Evolutionary conservation across 192 early-diverging fungal genomes (phyloP).

Genomic region (Backusella australiensis): DNA sequence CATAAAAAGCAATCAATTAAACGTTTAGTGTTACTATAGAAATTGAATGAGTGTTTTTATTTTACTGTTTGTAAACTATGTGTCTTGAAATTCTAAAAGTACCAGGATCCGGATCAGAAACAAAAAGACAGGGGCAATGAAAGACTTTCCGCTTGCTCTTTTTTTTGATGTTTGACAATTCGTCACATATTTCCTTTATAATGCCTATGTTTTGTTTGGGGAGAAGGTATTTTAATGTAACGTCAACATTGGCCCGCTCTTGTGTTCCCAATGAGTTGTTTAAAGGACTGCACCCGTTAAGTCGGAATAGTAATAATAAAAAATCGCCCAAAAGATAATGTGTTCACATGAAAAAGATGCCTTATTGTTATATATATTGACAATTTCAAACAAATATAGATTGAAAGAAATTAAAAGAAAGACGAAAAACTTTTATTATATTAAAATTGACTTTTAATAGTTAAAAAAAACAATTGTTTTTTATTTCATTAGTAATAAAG

Average conservation of each 20-base stretch:
- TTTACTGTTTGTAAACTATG: neutral
- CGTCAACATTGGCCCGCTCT: neutral
- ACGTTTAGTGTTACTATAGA: neutral
- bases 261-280: neutral
- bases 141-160: neutral
- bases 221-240: neutral
- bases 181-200: neutral
- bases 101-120: neutral
- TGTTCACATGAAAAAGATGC: neutral
- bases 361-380: neutral
- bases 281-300: neutral
- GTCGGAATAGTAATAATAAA: neutral
- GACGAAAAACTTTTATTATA: neutral
- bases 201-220: neutral
- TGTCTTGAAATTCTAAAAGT: neutral
- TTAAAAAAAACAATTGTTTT: neutral
- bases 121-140: neutral
- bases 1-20: constrained; percentile 1
- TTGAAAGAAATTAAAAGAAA: neutral
- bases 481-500: neutral
- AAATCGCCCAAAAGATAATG: neutral
- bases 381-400: neutral
- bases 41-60: neutral
- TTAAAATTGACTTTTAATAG: neutral
- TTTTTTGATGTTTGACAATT: neutral